Percentiles rank a stretch among this genome's conserved stretches.
Evolutionary conservation across 2,329 filamentous ascomycete species (phyloP).

Genomic region (Fusarium phyllophilum): DNA sequence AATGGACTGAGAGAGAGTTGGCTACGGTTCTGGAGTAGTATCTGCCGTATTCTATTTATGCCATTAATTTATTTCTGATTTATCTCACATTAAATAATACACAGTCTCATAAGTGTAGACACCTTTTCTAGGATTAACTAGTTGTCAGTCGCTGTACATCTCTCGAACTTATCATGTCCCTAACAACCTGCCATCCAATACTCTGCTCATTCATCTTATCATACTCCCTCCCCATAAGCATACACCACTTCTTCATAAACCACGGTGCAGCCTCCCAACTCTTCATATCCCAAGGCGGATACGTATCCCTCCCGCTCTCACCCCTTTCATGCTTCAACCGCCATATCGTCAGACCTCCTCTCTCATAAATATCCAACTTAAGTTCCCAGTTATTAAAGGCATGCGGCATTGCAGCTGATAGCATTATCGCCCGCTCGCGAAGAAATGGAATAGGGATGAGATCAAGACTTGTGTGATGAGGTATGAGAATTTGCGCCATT

Average conservation of each 20-base stretch:
- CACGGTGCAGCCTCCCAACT: conserved; percentile 45
- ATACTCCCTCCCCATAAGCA: conserved; percentile 32
- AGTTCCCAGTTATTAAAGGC: conserved; percentile 40
- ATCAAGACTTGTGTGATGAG: conserved; percentile 41
- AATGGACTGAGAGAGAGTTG: background rate
- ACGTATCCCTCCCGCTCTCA: background rate
- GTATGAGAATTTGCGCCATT: conserved; percentile 41
- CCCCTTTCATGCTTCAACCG: background rate
- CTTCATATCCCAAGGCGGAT: conserved; percentile 43
- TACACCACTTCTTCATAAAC: conserved; percentile 44
- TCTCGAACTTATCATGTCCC: conserved; percentile 17
- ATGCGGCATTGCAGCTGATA: conserved; percentile 37
- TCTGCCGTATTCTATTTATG: accelerated
- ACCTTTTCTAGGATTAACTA: too few species aligned
- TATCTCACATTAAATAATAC: background rate
- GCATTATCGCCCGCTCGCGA: conserved; percentile 41
- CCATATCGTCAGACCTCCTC: conserved; percentile 38
- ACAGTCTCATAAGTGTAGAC: background rate
- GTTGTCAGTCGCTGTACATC: background rate
- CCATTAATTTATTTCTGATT: accelerated
- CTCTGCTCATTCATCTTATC: conserved; percentile 37
- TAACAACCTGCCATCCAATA: conserved; percentile 33
- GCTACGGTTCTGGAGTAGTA: too few species aligned
- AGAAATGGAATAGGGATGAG: conserved; percentile 41
- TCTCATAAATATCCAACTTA: conserved; percentile 41